These are phyloP conservation scores for Pascua guehoae DNA, from an alignment of 1,284 basidiomycete genomes.

Conservation along the genomic window DNA sequence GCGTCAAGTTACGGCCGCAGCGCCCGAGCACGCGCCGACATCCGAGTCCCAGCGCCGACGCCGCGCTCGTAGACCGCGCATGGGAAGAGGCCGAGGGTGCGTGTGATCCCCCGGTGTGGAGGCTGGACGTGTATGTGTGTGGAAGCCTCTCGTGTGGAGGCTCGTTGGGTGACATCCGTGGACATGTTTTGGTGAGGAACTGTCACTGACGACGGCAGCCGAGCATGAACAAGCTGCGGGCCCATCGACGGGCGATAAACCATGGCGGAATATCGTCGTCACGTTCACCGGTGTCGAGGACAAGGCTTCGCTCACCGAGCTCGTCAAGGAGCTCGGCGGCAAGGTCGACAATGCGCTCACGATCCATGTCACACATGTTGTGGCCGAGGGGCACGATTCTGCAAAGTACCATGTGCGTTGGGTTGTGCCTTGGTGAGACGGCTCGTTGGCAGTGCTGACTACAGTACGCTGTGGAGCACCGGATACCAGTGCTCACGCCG, in stretches of 20 bases:
- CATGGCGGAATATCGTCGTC: constrained; percentile 35
- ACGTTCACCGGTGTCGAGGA: constrained; percentile 46
- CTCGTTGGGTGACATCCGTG: background rate
- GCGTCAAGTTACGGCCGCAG: constrained; percentile 45
- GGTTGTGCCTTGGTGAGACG: background rate
- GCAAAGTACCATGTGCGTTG: constrained; percentile 41
- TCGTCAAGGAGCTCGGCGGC: constrained; percentile 32
- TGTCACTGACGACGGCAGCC: too few relatives aligned
- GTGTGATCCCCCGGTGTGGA: constrained; percentile 8
- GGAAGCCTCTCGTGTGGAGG: background rate
- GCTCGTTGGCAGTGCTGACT: constrained; percentile 4
- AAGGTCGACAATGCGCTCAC: constrained; percentile 39
- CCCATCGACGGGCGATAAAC: constrained; percentile 16
- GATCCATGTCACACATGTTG: constrained; percentile 39
- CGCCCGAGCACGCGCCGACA: constrained; percentile 6
- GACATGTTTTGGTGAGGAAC: background rate
- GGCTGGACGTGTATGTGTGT: background rate
- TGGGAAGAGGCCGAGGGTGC: constrained; percentile 28
- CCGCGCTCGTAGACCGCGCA: constrained; percentile 25
- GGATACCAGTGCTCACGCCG: constrained; percentile 38
- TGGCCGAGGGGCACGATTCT: constrained; percentile 32
- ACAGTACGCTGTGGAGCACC: constrained; percentile 42
- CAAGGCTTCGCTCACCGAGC: constrained; percentile 27
- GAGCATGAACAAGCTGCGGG: constrained; percentile 15
- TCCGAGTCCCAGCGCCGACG: constrained; percentile 12